Conservation (phyloP, 2,329 filamentous ascomycete species). For the Juglanconis oblonga region DNA sequence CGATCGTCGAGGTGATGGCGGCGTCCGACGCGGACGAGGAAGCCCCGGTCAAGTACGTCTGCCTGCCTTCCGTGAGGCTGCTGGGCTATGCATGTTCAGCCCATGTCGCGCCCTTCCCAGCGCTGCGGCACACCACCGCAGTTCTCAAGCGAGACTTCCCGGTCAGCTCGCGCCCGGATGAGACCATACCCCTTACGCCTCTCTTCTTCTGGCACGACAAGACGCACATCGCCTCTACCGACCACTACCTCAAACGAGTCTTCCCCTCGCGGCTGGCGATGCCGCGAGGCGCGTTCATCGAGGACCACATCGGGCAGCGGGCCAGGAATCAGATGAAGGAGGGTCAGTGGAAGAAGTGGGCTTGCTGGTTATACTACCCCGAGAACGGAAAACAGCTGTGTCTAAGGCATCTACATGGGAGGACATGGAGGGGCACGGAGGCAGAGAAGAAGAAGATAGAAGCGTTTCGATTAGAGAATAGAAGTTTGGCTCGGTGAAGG, state of each 20-base stretch:
- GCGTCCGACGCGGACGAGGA: slow-evolving; percentile 24
- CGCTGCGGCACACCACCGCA: slow-evolving; percentile 39
- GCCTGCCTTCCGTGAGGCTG: slow-evolving; percentile 50
- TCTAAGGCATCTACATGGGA: slow-evolving; percentile 48
- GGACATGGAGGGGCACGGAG: slow-evolving; percentile 46
- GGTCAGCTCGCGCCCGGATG: not conserved
- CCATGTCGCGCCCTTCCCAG: slow-evolving; percentile 41
- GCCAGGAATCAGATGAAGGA: slow-evolving; percentile 56
- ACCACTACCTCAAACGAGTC: slow-evolving; percentile 48
- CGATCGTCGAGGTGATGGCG: slow-evolving; percentile 46
- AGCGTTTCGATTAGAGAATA: not conserved
- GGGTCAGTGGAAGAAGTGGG: slow-evolving; percentile 50
- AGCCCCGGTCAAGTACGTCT: slow-evolving; percentile 49
- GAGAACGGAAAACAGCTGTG: slow-evolving; percentile 43
- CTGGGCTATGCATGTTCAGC: slow-evolving; percentile 47
- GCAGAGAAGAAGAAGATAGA: slow-evolving; percentile 19
- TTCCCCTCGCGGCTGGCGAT: slow-evolving; percentile 50
- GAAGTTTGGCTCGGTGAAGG: not conserved
- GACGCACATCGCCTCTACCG: slow-evolving; percentile 47
- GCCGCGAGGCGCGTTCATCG: slow-evolving; percentile 52
- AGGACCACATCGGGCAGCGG: slow-evolving; percentile 53
- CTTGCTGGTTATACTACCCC: slow-evolving; percentile 54
- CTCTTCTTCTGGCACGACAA: slow-evolving; percentile 61
- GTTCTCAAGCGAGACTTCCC: slow-evolving; percentile 40
- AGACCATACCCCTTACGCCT: slow-evolving; percentile 45